Conservation (phyloP, 352 stramenopile species). For the Peronospora destructor region DNA sequence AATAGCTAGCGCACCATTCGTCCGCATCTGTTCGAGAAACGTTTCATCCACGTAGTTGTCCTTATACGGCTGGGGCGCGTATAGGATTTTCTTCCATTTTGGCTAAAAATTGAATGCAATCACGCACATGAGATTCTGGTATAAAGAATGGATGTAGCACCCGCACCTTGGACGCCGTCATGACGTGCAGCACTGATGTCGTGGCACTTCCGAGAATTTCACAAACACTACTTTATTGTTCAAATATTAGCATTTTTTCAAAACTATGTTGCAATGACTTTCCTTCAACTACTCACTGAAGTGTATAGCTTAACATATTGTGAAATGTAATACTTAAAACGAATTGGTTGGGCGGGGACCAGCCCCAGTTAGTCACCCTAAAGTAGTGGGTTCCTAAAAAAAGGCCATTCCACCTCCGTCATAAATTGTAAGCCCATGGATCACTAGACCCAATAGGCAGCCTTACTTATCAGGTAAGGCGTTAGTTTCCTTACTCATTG, state of each 20-base stretch:
- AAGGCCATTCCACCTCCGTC: slow-evolving; percentile 73
- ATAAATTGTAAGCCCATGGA: slow-evolving; percentile 62
- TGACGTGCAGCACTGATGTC: background rate
- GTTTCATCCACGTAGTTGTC: slow-evolving; percentile 88
- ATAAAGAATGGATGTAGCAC: background rate
- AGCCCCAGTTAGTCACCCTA: slow-evolving; percentile 34
- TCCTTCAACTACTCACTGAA: no score
- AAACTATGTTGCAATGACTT: background rate
- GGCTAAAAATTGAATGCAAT: slow-evolving; percentile 9
- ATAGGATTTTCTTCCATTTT: slow-evolving; percentile 85
- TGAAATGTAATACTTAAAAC: no score
- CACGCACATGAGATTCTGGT: background rate
- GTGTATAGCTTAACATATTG: background rate
- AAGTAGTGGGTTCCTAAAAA: slow-evolving; percentile 38
- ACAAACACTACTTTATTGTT: background rate
- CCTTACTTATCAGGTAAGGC: slow-evolving; percentile 84
- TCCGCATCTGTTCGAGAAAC: slow-evolving; percentile 88
- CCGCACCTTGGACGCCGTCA: slow-evolving; percentile 18
- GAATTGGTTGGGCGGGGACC: slow-evolving; percentile 34
- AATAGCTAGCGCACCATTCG: slow-evolving; percentile 53
- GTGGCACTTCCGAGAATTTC: background rate
- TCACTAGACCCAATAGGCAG: slow-evolving; percentile 40
- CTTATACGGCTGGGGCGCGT: slow-evolving; percentile 79
- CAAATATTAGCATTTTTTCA: no score
- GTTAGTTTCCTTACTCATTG: slow-evolving; percentile 91